These are phyloP conservation scores for Pharus latifolius DNA, from an alignment of 176 grass and related monocot genomes.

Conservation along the genomic window DNA sequence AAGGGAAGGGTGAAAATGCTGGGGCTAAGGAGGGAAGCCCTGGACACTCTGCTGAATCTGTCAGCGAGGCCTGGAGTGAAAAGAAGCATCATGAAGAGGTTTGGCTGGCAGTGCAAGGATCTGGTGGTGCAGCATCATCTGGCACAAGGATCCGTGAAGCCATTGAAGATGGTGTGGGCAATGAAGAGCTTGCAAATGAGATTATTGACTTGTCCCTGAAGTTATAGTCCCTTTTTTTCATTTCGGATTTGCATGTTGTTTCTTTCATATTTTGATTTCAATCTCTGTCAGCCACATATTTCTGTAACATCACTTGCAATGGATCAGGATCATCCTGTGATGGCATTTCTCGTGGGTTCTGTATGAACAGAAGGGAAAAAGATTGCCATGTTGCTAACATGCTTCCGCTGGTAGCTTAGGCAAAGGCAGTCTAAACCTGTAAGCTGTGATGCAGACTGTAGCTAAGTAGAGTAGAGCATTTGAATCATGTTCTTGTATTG, in stretches of 20 bases:
- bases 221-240: background rate
- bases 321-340: background rate
- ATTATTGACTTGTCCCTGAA: slow-evolving; percentile 2
- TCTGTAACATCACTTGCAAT: background rate
- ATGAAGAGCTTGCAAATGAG: background rate
- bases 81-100: slow-evolving; percentile 5
- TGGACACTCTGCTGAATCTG: background rate
- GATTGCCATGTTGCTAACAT: background rate
- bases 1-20: background rate
- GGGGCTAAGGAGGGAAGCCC: background rate
- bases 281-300: background rate
- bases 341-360: background rate
- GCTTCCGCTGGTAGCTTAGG: background rate
- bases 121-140: slow-evolving; percentile 7
- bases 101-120: background rate
- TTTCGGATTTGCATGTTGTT: background rate
- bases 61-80: background rate
- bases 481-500: background rate
- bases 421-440: background rate
- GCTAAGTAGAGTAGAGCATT: background rate
- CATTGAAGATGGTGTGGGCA: background rate
- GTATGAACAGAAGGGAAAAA: background rate
- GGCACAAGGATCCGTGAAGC: background rate
- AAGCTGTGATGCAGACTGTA: background rate
- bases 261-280: background rate